These are phyloP conservation scores for Pharus latifolius DNA, from an alignment of 176 grass and related monocot genomes.

Conservation along the genomic window DNA sequence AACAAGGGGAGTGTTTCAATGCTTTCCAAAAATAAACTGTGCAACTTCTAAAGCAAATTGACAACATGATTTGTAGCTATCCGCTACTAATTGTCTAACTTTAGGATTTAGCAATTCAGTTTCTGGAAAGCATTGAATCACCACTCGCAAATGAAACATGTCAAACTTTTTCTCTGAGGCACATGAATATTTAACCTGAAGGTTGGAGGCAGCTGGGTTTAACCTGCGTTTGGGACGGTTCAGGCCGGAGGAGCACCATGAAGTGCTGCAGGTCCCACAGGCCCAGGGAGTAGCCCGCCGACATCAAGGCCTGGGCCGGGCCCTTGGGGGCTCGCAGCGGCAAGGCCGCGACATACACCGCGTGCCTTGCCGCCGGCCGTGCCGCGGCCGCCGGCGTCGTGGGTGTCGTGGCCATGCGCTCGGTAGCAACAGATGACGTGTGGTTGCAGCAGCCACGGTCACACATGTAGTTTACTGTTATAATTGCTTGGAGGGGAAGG, in stretches of 20 bases:
- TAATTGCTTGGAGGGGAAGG: background rate
- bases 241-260: constrained; percentile 56
- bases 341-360: constrained; percentile 67
- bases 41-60: too few species aligned
- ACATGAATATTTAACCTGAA: background rate
- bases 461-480: background rate
- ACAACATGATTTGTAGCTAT: too few species aligned
- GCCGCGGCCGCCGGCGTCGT: background rate
- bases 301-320: constrained; percentile 49
- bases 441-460: background rate
- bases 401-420: background rate
- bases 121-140: too few species aligned
- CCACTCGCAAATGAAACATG: background rate
- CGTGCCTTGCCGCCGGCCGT: background rate
- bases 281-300: constrained; percentile 39
- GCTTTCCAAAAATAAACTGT: too few species aligned
- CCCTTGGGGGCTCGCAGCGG: constrained; percentile 53
- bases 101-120: too few species aligned
- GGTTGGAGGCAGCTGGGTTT: background rate
- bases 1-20: too few species aligned
- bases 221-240: constrained; percentile 30
- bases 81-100: too few species aligned
- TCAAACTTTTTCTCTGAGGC: too few species aligned
- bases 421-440: background rate
- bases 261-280: constrained; percentile 71